Base-by-base conservation (phyloP, 148 eudicot genomes). In the Heliamphora exappendiculata region DNA sequence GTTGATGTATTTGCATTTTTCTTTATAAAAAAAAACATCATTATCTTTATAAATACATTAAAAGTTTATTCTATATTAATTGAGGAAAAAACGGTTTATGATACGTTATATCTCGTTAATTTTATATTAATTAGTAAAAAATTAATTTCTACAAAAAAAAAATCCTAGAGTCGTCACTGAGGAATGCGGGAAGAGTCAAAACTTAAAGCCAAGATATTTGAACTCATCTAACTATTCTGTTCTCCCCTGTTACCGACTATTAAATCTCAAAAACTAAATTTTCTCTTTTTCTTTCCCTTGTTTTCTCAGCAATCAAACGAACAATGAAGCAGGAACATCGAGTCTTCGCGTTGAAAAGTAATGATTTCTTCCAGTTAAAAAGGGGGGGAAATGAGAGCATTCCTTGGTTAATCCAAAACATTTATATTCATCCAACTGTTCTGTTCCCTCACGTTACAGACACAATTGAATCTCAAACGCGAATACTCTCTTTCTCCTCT, bases 221-320 rank as follows among this genome's bases (percentile, higher is more conserved):
- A 63, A 47, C 3, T 54, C 59, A 19, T 54, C 59, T 54, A 10
- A 49, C 59, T 54, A 54, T 54, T n/a, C 24, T n/a, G 59, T 54
- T 54, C 59, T 54, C 59, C 20, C 22, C 24, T 54, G 41, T 6
- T 10, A 63, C n/a, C 4, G 12, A 33, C 6, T 37, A 0, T 57
- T 7, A 28, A 11, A 26, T 24, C 65, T 60, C 65, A 60, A 28
- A 11, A 26, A 58, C 65, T 60, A 34, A 60, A 45, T 53, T 29
- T 72, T 55, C 34, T 53, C 58, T n/a, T 6, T 7, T n/a, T 17
- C 12, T 53, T 37, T 8, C 45, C 63, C 14, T 16, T 33, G 5
- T 53, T 53, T 22, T 54, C 47, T 72, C 63, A 17, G 20, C 13
- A 67, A 67, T 17, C 51, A 67, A 67, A 67, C 50, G 72, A 67